Conservation (phyloP, 345 rosid species). For the Luvunga scandens region DNA sequence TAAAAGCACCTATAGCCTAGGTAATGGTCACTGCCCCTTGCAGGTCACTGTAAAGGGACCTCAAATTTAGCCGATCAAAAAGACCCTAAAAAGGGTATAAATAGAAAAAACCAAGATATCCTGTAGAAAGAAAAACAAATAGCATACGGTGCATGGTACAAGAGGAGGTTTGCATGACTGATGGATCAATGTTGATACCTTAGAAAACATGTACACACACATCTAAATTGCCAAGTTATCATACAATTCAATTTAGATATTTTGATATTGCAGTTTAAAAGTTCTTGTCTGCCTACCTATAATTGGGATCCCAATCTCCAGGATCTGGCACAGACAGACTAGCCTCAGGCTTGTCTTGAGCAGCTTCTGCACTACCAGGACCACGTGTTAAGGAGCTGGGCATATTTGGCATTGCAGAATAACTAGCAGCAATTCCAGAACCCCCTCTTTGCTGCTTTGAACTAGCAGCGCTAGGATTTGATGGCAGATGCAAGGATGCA, state of each 20-base stretch:
- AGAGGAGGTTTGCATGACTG: neutral
- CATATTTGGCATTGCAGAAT: constrained; percentile 42
- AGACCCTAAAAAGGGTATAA: neutral
- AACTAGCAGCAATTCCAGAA: constrained; percentile 46
- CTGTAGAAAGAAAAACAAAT: neutral
- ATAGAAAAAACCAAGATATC: neutral
- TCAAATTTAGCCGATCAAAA: neutral
- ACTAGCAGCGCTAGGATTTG: constrained; percentile 45
- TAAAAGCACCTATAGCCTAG: neutral
- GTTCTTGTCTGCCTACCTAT: constrained; percentile 55
- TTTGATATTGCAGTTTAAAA: neutral
- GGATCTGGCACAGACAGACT: constrained; percentile 76
- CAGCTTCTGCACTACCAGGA: constrained; percentile 34
- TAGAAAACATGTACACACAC: neutral
- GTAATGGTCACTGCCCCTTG: neutral
- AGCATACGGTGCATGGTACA: neutral
- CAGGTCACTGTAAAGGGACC: neutral
- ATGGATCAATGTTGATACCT: neutral
- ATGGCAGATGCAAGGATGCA: constrained; percentile 48
- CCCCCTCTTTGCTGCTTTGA: constrained; percentile 64
- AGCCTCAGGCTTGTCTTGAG: constrained; percentile 51
- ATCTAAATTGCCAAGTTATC: constrained; percentile 1
- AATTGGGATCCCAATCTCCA: constrained; percentile 99
- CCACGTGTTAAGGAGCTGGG: constrained; percentile 43
- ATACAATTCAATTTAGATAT: neutral